Conservation (phyloP, 1,284 basidiomycete species). For the Marasmius tenuissimus region DNA sequence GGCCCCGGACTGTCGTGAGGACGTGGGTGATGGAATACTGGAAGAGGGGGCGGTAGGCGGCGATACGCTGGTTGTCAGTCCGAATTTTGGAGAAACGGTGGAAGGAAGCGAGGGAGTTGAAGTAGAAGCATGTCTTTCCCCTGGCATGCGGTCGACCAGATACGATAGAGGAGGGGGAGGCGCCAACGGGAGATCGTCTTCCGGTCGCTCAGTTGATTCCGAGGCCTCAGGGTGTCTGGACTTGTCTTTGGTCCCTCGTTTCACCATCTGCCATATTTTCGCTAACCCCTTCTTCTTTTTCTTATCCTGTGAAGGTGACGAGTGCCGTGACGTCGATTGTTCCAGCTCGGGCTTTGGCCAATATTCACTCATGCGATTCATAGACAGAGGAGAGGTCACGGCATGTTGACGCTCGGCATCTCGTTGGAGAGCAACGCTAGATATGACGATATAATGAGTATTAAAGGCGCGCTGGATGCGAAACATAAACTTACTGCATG, state of each 20-base stretch:
- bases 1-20: conserved; percentile 58
- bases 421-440: conserved; percentile 72
- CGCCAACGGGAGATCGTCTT: conserved; percentile 73
- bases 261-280: conserved; percentile 82
- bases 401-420: conserved; percentile 46
- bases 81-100: conserved; percentile 53
- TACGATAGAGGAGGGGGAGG: conserved; percentile 87
- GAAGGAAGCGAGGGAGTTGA: conserved; percentile 70
- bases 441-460: conserved; percentile 12
- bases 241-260: conserved; percentile 47
- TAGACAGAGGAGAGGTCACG: conserved; percentile 42
- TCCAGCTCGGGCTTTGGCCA: conserved; percentile 48
- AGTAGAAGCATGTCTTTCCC: conserved; percentile 66
- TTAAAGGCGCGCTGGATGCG: conserved; percentile 3
- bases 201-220: conserved; percentile 37
- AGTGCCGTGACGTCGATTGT: conserved; percentile 22
- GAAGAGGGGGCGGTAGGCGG: conserved; percentile 73
- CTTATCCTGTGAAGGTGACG: conserved; percentile 32
- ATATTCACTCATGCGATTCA: conserved; percentile 52
- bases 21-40: conserved; percentile 69
- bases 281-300: conserved; percentile 82
- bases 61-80: conserved; percentile 56
- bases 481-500: conserved; percentile 76
- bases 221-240: conserved; percentile 30
- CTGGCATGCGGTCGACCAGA: conserved; percentile 64